These are phyloP conservation scores for Hypomyces perniciosus DNA, from an alignment of 2,329 filamentous ascomycete species.

Conservation along the genomic window DNA sequence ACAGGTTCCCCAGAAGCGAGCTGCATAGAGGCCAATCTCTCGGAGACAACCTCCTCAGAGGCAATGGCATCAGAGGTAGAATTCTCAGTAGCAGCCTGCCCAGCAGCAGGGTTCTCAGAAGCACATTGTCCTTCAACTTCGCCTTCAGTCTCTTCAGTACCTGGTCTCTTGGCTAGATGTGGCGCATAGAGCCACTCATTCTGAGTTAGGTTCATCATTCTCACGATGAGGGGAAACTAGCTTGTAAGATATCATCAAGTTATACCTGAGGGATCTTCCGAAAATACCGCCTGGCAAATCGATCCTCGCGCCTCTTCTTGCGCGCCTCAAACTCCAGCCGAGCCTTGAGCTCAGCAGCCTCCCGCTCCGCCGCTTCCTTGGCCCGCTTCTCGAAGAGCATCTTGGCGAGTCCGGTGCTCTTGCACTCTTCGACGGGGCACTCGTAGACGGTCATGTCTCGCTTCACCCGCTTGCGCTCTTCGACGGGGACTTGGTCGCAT, in stretches of 20 bases:
- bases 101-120: background rate
- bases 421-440: constrained; percentile 7
- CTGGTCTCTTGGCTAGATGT: background rate
- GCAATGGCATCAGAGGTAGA: no score
- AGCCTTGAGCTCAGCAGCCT: constrained; percentile 1
- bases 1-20: no score
- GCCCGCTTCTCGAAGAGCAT: constrained; percentile 5
- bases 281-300: constrained; percentile 9
- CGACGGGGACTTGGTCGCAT: constrained; percentile 6
- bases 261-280: constrained; percentile 5
- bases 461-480: constrained; percentile 1
- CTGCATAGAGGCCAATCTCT: no score
- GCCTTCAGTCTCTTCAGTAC: no score
- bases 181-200: background rate
- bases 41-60: no score
- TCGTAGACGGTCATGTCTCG: constrained; percentile 9
- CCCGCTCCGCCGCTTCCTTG: constrained; percentile 5
- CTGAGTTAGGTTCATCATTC: background rate
- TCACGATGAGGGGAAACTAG: background rate
- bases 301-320: constrained; percentile 5
- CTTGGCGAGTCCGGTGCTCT: constrained; percentile 9
- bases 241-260: no score
- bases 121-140: background rate
- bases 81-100: background rate
- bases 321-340: constrained; percentile 5